phyloP scores from a whole-genome alignment of 2,329 filamentous ascomycete species.

The Cordyceps fumosorosea region DNA sequence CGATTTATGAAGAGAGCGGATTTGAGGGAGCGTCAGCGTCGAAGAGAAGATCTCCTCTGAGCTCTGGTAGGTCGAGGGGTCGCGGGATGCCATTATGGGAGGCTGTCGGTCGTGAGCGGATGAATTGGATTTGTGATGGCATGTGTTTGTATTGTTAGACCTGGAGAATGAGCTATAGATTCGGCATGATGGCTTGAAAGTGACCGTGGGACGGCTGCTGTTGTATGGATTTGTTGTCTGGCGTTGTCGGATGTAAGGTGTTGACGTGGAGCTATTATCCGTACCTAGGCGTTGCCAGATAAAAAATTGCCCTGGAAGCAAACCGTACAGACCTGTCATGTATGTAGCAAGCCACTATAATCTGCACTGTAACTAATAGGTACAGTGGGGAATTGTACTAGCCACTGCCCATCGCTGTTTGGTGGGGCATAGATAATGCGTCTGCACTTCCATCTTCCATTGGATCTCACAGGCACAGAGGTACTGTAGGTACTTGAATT shows the following conservation, averaged over 20 bases:
- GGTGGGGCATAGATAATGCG: not conserved
- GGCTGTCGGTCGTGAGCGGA: not conserved
- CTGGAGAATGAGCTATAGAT: not conserved
- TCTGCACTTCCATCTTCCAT: no score
- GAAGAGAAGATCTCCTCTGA: constrained; percentile 49
- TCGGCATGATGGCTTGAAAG: not conserved
- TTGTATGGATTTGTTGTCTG: not conserved
- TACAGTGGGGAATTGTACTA: no score
- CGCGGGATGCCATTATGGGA: constrained; percentile 35
- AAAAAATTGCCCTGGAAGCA: no score
- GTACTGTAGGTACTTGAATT: no score
- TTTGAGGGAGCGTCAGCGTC: constrained; percentile 54
- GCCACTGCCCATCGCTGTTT: not conserved
- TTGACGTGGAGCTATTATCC: constrained; percentile 1
- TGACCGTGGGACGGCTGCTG: not conserved
- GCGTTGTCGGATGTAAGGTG: not conserved
- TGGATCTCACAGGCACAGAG: no score
- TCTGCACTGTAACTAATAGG: no score
- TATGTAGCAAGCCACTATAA: no score
- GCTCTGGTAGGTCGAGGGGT: constrained; percentile 39
- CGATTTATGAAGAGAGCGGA: constrained; percentile 55
- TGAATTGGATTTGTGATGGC: not conserved
- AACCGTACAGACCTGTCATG: no score
- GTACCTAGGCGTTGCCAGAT: no score
- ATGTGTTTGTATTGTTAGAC: no score